Base-by-base conservation (phyloP, 2,329 filamentous ascomycete genomes). In the Calonectria multiphialidica region DNA sequence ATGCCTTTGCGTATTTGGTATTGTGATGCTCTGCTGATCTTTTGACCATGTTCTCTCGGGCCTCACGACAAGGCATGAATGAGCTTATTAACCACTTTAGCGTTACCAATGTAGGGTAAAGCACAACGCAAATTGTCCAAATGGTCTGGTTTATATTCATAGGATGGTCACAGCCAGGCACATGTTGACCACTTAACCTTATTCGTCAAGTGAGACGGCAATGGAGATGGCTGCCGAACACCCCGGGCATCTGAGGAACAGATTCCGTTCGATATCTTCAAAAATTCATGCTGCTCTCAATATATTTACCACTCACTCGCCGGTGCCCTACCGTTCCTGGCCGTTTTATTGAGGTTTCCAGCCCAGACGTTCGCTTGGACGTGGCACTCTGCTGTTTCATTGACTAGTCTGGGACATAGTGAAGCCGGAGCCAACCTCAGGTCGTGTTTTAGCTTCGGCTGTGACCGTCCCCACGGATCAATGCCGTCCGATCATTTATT, bases 321-420 rank as follows among this genome's bases (percentile, higher is more conserved):
- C 23, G 53, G 30, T 40, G 35, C 33, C 33, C 16, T 37, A 15
- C n/a, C n/a, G 33, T 37, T 15, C 35, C 33, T 25, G 15, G 23
- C 12, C 40, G 53, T 59, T 59, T n/a, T 30, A 18, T 40, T 40
- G 16, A 30, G 33, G 53, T 59, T 59, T 59, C 53, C 53, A 59
- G 53, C 53, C 53, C 33, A 59, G 53, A 59, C 53, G 21, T 18
- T 59, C 53, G 53, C 53, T 59, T 59, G 35, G 53, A 59, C 53
- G 12, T 13, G 8, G 23, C 2, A 16, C 53, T n/a, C 8, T 25
- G 21, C 21, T 3, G 53, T 37, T 59, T 59, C 35, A 40, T 25
- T 40, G 10, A 40, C 53, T 33, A 10, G 53, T 59, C 40, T 59
- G 53, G 53, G 53, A 59, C 30, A 59, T 8, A 59, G 40, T 59